Evolutionary conservation across 768 basidiomycete genomes (phyloP).

Genomic region (Suillus paluster): DNA sequence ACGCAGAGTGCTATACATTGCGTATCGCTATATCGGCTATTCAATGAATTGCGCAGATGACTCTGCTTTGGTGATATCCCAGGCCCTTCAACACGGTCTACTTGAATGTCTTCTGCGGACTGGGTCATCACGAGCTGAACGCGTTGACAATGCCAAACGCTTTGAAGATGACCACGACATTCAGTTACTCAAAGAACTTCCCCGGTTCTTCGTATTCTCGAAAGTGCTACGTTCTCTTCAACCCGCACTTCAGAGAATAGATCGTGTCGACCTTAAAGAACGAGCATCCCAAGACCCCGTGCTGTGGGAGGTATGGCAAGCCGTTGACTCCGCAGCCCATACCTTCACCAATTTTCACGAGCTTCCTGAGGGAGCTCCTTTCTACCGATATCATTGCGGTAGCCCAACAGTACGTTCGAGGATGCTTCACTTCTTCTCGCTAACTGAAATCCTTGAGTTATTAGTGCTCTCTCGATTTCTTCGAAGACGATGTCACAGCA

Average conservation of each 20-base stretch:
- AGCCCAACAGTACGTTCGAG: not conserved
- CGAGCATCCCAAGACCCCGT: conserved; percentile 3
- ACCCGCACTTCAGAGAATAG: conserved; percentile 6
- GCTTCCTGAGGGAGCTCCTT: conserved; percentile 5
- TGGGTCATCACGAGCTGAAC: conserved; percentile 4
- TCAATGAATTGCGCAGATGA: conserved; percentile 10
- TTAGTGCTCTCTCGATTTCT: conserved; percentile 2
- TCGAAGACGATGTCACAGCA: conserved; percentile 1
- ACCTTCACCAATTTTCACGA: conserved; percentile 7
- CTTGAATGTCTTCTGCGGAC: conserved; percentile 9
- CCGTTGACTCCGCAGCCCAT: conserved; percentile 1
- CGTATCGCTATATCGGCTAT: conserved; percentile 11
- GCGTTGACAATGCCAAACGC: conserved; percentile 4
- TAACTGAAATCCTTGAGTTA: not conserved
- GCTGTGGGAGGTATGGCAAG: conserved; percentile 3
- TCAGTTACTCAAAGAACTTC: conserved; percentile 9
- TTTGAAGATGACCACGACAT: conserved; percentile 10
- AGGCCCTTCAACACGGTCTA: conserved; percentile 7
- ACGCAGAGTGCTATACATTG: conserved; percentile 9
- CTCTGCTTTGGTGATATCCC: conserved; percentile 1
- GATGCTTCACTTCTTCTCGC: not conserved
- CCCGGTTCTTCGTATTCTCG: conserved; percentile 2
- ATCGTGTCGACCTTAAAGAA: not conserved
- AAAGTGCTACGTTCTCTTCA: conserved; percentile 8
- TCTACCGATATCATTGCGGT: conserved; percentile 5